phyloP scores from a whole-genome alignment of 2,329 filamentous ascomycete species.

The Fusarium chaquense region DNA sequence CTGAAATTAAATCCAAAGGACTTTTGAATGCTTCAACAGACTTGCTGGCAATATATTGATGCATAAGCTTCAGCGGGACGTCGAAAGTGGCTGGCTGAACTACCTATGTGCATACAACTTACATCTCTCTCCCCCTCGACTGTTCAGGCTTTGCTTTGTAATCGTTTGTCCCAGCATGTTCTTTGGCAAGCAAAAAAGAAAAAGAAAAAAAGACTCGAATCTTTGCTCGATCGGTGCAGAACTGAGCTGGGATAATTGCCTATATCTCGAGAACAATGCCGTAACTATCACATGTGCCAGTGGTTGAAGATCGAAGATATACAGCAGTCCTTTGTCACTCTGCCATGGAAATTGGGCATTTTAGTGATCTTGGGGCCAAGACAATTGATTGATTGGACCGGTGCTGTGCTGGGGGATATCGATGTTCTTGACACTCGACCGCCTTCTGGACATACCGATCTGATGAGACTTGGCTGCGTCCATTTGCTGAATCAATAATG shows the following conservation, averaged over 20 bases:
- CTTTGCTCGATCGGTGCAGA: conserved; percentile 19
- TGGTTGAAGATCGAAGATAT: conserved; percentile 48
- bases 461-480: conserved; percentile 50
- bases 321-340: conserved; percentile 51
- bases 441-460: conserved; percentile 53
- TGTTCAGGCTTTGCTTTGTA: not conserved
- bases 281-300: conserved; percentile 39
- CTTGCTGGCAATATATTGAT: not conserved
- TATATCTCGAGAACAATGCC: conserved; percentile 44
- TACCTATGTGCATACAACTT: not conserved
- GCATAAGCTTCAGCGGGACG: not conserved
- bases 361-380: conserved; percentile 52
- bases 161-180: conserved; percentile 5
- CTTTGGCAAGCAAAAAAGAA: not conserved
- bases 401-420: conserved; percentile 40
- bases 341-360: conserved; percentile 57
- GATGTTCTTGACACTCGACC: conserved; percentile 57
- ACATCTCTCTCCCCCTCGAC: too few species aligned
- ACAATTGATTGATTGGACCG: conserved; percentile 52
- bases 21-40: not conserved
- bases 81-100: conserved; percentile 7
- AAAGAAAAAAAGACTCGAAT: not conserved
- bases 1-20: not conserved
- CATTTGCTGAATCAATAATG: conserved; percentile 60
- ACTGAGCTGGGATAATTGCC: conserved; percentile 42